Conservation (phyloP, 441 rosid species). For the Croton laevigatus region DNA sequence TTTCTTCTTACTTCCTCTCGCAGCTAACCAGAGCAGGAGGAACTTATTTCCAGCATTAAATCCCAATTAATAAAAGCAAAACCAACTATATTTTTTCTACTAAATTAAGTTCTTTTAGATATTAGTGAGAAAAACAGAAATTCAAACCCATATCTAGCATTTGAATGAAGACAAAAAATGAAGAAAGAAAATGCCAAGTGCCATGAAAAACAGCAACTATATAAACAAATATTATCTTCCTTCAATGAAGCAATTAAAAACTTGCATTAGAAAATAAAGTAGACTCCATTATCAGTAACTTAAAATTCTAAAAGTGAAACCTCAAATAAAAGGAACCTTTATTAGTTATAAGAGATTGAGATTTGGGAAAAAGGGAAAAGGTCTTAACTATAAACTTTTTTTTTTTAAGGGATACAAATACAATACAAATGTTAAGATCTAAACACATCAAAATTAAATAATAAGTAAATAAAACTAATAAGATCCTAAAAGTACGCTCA, state of each 20-base stretch:
- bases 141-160: not conserved
- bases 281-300: constrained; percentile 3
- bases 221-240: not conserved
- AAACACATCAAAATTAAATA: constrained; percentile 3
- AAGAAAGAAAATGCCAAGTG: not conserved
- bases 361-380: constrained; percentile 14
- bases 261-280: not conserved
- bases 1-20: not conserved
- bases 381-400: constrained; percentile 20
- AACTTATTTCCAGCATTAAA: not conserved
- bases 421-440: constrained; percentile 29
- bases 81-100: not conserved
- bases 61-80: not conserved
- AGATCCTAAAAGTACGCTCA: constrained; percentile 67
- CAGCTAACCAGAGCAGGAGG: not conserved
- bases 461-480: not conserved
- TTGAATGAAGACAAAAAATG: not conserved
- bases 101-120: not conserved
- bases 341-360: not conserved
- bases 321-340: not conserved
- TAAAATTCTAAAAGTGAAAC: constrained; percentile 17
- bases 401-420: constrained; percentile 23
- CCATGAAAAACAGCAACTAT: not conserved
- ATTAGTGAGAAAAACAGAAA: not conserved
- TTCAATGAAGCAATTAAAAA: not conserved